Percentiles rank a stretch among this genome's conserved stretches.
Evolutionary conservation across 2,329 filamentous ascomycete species (phyloP).

Genomic region (Colletotrichum chrysophilum): DNA sequence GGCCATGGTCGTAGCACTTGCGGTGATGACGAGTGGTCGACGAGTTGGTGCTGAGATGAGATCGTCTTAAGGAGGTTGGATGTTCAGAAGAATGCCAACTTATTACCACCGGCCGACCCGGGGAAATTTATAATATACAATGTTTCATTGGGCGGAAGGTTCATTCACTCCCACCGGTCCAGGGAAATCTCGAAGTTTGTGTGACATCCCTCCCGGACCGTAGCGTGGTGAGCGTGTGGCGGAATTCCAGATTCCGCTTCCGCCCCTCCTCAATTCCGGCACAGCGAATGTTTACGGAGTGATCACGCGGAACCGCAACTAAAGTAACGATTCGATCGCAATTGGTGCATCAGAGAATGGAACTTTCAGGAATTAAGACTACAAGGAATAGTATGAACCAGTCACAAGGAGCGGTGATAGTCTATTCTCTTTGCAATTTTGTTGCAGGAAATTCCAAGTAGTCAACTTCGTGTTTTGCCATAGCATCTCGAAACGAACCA

Average conservation of each 20-base stretch:
- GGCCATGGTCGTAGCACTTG: constrained; percentile 24
- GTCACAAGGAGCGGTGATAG: no score
- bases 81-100: background rate
- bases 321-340: no score
- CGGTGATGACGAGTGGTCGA: background rate
- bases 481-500: no score
- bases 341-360: no score
- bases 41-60: background rate
- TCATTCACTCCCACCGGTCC: background rate
- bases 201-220: background rate
- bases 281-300: no score
- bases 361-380: no score
- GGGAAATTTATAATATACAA: background rate
- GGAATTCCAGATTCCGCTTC: background rate
- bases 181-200: background rate
- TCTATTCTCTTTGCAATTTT: no score
- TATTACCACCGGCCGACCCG: background rate
- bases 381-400: no score
- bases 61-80: background rate
- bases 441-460: no score
- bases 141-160: background rate
- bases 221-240: background rate
- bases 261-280: no score
- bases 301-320: no score
- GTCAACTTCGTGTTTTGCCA: no score